phyloP scores from a whole-genome alignment of 176 grass and related monocot species.

The Eleusine indica region DNA sequence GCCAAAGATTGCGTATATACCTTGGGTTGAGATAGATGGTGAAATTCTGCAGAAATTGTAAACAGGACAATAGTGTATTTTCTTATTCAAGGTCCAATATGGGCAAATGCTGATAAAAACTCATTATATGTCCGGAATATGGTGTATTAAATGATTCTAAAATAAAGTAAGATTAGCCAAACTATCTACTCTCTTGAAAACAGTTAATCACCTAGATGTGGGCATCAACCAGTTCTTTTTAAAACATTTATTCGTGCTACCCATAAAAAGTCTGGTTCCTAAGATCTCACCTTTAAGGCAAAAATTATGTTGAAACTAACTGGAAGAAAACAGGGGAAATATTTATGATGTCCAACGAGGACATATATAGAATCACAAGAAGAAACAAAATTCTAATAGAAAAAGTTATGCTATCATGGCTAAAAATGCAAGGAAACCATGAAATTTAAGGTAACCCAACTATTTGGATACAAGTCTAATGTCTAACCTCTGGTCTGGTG shows the following conservation, averaged over 20 bases:
- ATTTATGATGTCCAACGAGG: neutral
- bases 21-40: conserved; percentile 48
- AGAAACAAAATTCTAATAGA: neutral
- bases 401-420: neutral
- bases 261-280: neutral
- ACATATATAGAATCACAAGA: neutral
- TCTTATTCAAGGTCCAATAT: neutral
- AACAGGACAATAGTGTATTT: conserved; percentile 4
- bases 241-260: neutral
- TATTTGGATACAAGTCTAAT: neutral
- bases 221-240: neutral
- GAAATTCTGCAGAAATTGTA: conserved; percentile 33
- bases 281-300: neutral
- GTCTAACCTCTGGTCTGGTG: conserved; percentile 17
- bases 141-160: neutral
- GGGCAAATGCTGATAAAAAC: conserved; percentile 9
- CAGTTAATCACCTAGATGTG: neutral
- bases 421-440: neutral
- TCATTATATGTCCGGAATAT: neutral
- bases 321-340: neutral
- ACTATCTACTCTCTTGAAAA: conserved; percentile 1
- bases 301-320: neutral
- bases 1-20: conserved; percentile 45
- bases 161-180: conserved; percentile 6
- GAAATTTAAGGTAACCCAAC: neutral